Percentiles rank a stretch among this genome's conserved stretches.
Conservation (phyloP, 768 basidiomycete genomes). For the Daedaleopsis nitida region DNA sequence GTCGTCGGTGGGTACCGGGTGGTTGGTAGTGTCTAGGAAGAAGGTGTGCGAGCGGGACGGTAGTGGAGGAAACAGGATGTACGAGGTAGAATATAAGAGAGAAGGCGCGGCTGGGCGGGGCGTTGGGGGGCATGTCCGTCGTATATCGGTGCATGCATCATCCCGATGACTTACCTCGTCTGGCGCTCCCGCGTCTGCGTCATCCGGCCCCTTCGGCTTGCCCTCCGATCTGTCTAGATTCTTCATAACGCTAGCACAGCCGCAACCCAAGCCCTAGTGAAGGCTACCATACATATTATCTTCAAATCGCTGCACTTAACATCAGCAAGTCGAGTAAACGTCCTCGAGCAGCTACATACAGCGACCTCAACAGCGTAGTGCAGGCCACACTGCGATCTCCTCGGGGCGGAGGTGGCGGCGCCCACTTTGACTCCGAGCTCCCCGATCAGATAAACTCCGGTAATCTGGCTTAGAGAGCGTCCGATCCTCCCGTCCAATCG, state of each 20-base stretch:
- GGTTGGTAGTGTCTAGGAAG: not conserved
- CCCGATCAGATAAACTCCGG: not conserved
- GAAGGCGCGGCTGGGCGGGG: not conserved
- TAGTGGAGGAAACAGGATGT: not conserved
- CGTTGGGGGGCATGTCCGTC: slow-evolving; percentile 4
- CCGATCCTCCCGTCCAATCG: not conserved
- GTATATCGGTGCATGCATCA: slow-evolving; percentile 14
- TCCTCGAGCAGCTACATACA: no score
- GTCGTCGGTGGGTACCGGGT: not conserved
- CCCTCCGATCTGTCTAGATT: not conserved
- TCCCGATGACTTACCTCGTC: no score
- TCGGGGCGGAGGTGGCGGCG: no score
- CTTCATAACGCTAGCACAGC: not conserved
- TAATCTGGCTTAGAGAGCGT: not conserved
- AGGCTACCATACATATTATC: no score
- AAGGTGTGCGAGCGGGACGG: not conserved
- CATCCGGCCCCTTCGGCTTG: not conserved
- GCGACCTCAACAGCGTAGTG: no score
- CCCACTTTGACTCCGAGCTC: not conserved
- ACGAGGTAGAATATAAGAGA: not conserved
- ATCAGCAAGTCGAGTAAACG: no score
- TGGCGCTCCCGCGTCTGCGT: no score
- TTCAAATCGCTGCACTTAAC: no score
- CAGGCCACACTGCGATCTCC: no score
- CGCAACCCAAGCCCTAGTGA: no score